Evolutionary conservation across 805 yeast genomes (phyloP), one percentile per base, ranked within the genome.

Genomic region (Hanseniaspora clermontiae): DNA sequence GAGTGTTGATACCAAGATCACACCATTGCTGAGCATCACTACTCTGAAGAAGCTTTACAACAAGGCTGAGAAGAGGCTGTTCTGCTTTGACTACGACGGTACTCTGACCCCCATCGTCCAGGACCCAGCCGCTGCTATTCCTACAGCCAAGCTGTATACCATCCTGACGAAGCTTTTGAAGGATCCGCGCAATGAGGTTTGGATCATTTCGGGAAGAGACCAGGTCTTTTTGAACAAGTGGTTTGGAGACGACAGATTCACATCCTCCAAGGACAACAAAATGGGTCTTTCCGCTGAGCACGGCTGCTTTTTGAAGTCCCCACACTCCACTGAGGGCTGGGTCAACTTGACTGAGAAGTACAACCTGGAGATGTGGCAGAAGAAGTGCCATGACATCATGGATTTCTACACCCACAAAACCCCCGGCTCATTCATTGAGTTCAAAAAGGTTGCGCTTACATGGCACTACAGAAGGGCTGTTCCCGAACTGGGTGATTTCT

Each of bases 71-170:
- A 77, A 84, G 62, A 77, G 97, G 60, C 70, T 93, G 58, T 88
- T 93, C 63, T 69, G 93, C 63, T 90, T 93, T 70, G 99, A 93
- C 70, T 93, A 93, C 67, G 99, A 93, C 67, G 99, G 99, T 32
- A 93, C 99, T 1, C 74, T 93, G 62, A 88, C 98, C 0, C 97
- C 97, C 14, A 93, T 93, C 65, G 98, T 93, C 3, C 78, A 81
- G 42, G 97, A 93, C 63, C 99, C 99, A 1, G 88, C 91, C n/a
- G 97, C 97, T 0, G 98, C 98, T 0, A 85, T 93, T 43, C 98
- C 99, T 2, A 82, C 95, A 0, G 81, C 83, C 3, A 76, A 84
- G 61, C 73, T 93, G 47, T 74, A 79, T 55, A 69, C 74, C 9
- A 79, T 84, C 12, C 69, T 93, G 58, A 74, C 77, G 31, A 72